Evolutionary conservation across 202 grass and related monocot genomes (phyloP).

Genomic region (Bolboschoenoplectus hybrid): DNA sequence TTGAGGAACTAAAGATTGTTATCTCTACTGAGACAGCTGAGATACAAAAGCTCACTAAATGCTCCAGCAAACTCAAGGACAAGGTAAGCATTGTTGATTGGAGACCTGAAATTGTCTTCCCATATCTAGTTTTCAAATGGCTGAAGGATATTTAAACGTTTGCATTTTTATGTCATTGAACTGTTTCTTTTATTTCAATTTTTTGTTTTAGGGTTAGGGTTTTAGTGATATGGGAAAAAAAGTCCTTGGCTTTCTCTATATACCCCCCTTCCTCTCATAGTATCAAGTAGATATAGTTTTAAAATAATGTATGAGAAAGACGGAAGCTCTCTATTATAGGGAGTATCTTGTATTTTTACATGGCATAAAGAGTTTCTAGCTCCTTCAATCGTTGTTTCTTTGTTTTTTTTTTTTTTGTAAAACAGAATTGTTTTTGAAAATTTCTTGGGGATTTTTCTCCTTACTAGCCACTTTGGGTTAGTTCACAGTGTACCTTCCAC

Average conservation of each 20-base stretch:
- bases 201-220: neutral
- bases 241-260: neutral
- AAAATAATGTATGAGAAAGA: neutral
- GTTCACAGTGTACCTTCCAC: neutral
- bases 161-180: neutral
- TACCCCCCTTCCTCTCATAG: neutral
- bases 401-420: conserved; percentile 14
- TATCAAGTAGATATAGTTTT: neutral
- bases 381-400: neutral
- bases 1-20: conserved; percentile 66
- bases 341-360: neutral
- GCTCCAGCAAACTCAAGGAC: conserved; percentile 86
- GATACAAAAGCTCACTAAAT: conserved; percentile 67
- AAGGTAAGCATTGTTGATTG: conserved; percentile 52
- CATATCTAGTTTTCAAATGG: neutral
- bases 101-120: neutral
- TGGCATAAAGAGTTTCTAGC: conserved; percentile 19
- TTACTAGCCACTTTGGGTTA: conserved; percentile 12
- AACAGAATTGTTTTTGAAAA: neutral
- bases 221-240: neutral
- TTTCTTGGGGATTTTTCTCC: neutral
- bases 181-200: conserved; percentile 8
- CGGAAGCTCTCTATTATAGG: neutral
- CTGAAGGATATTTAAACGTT: conserved; percentile 15
- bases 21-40: conserved; percentile 65